These are phyloP conservation scores for Lophiostoma macrostomum DNA, from an alignment of 495 filamentous ascomycete species.

Conservation along the genomic window DNA sequence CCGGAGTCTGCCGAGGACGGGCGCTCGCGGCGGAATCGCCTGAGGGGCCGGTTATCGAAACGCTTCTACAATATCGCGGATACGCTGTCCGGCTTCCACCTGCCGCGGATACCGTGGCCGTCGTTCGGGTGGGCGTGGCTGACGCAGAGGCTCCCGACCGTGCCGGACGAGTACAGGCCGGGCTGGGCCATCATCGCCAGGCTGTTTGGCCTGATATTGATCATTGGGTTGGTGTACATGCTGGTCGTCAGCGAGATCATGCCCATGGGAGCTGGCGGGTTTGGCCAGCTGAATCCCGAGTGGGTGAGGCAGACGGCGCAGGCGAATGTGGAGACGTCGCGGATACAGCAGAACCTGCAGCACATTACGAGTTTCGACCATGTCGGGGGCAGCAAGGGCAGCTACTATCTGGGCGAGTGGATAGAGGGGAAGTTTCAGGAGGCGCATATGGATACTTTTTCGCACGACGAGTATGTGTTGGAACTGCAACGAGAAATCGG, in stretches of 20 bases:
- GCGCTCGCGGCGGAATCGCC: constrained; percentile 35
- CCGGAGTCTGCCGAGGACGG: constrained; percentile 49
- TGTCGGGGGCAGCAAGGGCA: constrained; percentile 86
- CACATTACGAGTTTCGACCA: constrained; percentile 78
- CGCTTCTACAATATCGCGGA: constrained; percentile 51
- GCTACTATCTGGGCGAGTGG: constrained; percentile 76
- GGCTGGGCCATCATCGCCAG: constrained; percentile 50
- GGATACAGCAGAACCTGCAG: constrained; percentile 66
- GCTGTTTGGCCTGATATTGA: constrained; percentile 67
- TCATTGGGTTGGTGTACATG: constrained; percentile 73
- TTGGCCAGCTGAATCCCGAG: constrained; percentile 56
- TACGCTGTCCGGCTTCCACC: constrained; percentile 38
- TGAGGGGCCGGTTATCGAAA: constrained; percentile 50
- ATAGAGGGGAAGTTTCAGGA: constrained; percentile 68
- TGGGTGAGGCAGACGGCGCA: constrained; percentile 68
- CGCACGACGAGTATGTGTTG: constrained; percentile 53
- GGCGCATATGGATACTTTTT: constrained; percentile 68
- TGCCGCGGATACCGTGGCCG: constrained; percentile 30
- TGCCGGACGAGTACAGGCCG: constrained; percentile 40
- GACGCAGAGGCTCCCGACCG: constrained; percentile 16
- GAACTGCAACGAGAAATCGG: neutral
- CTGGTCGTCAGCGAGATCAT: constrained; percentile 82
- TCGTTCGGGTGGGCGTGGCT: constrained; percentile 14
- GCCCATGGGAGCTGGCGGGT: constrained; percentile 41
- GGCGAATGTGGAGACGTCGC: constrained; percentile 59